Conservation (phyloP, 176 grass and related monocot species). For the Metroxylon sagu region DNA sequence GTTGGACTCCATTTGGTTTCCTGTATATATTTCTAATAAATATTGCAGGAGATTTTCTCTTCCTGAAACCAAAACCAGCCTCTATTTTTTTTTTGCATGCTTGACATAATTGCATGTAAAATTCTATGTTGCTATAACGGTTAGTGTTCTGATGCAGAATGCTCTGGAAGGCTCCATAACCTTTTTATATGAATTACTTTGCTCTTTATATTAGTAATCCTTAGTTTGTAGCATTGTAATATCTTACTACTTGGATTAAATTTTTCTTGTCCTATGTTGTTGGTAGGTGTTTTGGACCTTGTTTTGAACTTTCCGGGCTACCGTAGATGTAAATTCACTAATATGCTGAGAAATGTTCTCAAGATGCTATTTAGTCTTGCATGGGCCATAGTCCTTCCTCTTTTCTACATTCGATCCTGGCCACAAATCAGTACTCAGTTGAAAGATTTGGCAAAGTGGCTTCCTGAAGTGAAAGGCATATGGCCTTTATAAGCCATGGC, state of each 20-base stretch:
- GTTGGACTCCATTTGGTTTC: no score
- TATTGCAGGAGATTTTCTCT: no score
- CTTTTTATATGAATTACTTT: no score
- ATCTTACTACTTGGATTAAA: neutral
- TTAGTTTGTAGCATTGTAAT: no score
- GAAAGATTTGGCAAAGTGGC: conserved; percentile 33
- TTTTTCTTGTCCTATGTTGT: conserved; percentile 17
- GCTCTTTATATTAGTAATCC: no score
- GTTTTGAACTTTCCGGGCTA: conserved; percentile 84
- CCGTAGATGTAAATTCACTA: conserved; percentile 68
- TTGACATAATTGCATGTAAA: no score
- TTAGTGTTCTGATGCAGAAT: no score
- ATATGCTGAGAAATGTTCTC: conserved; percentile 60
- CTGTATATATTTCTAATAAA: no score
- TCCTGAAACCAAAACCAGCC: no score
- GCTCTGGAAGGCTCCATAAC: no score
- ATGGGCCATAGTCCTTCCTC: conserved; percentile 80
- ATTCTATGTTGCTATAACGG: no score
- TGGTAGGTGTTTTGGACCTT: conserved; percentile 85
- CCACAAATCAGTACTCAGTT: conserved; percentile 45
- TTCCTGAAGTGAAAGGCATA: conserved; percentile 63
- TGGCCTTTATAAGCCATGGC: conserved; percentile 72
- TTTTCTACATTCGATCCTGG: conserved; percentile 65
- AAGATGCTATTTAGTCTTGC: conserved; percentile 64
- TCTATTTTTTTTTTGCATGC: no score